phyloP scores from a whole-genome alignment of 2,329 filamentous ascomycete genomes.

The Penicillium sp. region DNA sequence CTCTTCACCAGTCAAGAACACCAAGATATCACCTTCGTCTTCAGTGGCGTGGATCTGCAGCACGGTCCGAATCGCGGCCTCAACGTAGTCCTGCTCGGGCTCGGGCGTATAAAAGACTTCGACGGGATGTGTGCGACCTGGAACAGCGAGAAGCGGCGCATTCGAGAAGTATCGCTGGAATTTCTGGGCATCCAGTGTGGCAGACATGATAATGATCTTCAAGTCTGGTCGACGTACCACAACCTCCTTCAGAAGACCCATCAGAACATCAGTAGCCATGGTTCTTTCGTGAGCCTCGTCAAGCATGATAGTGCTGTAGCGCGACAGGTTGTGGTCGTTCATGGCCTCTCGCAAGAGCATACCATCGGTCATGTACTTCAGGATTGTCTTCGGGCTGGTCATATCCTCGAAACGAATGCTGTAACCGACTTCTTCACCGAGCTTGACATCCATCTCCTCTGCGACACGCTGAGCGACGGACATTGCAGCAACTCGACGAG shows the following conservation, averaged over 20 bases:
- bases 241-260: constrained; percentile 92
- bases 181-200: constrained; percentile 93
- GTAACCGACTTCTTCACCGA: constrained; percentile 95
- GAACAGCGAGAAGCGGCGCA: constrained; percentile 86
- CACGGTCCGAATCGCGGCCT: constrained; percentile 89
- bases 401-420: constrained; percentile 98
- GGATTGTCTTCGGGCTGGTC: constrained; percentile 78
- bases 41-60: constrained; percentile 95
- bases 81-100: constrained; percentile 92
- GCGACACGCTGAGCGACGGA: constrained; percentile 97
- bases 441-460: constrained; percentile 86
- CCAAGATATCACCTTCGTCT: constrained; percentile 81
- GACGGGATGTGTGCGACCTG: constrained; percentile 90
- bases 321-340: constrained; percentile 84
- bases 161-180: constrained; percentile 97
- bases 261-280: constrained; percentile 92
- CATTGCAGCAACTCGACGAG: constrained; percentile 96
- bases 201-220: constrained; percentile 99
- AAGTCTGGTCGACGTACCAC: constrained; percentile 76
- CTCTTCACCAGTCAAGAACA: constrained; percentile 96
- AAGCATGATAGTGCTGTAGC: constrained; percentile 96
- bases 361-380: constrained; percentile 99
- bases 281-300: constrained; percentile 98
- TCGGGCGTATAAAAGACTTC: constrained; percentile 98
- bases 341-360: constrained; percentile 96